These are phyloP conservation scores for Agaricus blazei DNA, from an alignment of 768 basidiomycete genomes.

Conservation along the genomic window DNA sequence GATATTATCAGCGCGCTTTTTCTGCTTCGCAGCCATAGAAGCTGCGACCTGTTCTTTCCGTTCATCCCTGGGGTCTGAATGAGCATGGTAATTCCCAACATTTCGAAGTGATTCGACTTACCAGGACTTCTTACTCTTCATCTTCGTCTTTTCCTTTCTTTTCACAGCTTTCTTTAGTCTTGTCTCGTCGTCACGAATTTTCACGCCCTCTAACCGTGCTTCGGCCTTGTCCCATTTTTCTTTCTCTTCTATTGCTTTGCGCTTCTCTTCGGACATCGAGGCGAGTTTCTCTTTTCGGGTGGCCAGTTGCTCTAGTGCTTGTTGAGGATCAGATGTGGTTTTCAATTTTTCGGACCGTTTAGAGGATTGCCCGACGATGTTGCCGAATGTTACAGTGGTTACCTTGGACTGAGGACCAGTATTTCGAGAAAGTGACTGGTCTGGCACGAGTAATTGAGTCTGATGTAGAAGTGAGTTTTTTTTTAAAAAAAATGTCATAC, in stretches of 20 bases:
- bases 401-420: conserved; percentile 31
- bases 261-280: conserved; percentile 75
- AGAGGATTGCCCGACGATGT: conserved; percentile 46
- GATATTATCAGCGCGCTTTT: conserved; percentile 90
- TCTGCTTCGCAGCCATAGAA: conserved; percentile 79
- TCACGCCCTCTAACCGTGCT: conserved; percentile 83
- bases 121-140: conserved; percentile 83
- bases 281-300: conserved; percentile 76
- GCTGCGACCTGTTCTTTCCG: conserved; percentile 74
- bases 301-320: conserved; percentile 78
- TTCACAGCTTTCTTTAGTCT: conserved; percentile 91
- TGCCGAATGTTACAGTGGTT: conserved; percentile 69
- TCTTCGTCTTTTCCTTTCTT: conserved; percentile 86
- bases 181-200: conserved; percentile 82
- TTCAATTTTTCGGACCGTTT: conserved; percentile 54
- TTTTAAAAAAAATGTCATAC: neutral
- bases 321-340: conserved; percentile 74
- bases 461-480: conserved; percentile 20
- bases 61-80: conserved; percentile 57
- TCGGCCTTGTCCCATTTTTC: conserved; percentile 91
- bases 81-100: conserved; percentile 1
- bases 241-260: conserved; percentile 72
- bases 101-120: conserved; percentile 30
- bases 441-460: conserved; percentile 72
- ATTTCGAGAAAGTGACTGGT: conserved; percentile 26